Evolutionary conservation across 2,329 filamentous ascomycete genomes (phyloP).

Genomic region (Gaeumannomyces sp.): DNA sequence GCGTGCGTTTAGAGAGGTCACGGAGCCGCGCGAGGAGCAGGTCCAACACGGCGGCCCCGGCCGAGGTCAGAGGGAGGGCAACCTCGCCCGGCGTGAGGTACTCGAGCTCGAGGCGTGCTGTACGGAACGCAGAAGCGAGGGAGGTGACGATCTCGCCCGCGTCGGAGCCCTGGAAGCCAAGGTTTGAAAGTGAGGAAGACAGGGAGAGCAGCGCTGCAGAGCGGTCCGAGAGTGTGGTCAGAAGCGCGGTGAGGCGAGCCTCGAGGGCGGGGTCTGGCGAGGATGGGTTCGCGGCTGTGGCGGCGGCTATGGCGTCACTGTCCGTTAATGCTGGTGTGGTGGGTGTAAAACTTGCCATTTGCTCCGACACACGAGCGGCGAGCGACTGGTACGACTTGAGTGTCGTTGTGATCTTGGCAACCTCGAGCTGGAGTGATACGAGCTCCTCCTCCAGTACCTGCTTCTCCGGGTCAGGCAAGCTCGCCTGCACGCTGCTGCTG

Average conservation of each 20-base stretch:
- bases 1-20: conserved; percentile 37
- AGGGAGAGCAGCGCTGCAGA: conserved; percentile 41
- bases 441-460: conserved; percentile 40
- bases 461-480: conserved; percentile 36
- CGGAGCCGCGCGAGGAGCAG: conserved; percentile 46
- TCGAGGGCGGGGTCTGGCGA: conserved; percentile 31
- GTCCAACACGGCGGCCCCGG: conserved; percentile 50
- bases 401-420: conserved; percentile 39
- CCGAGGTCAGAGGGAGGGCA: conserved; percentile 43
- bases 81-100: conserved; percentile 55
- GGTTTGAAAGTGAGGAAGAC: conserved; percentile 34
- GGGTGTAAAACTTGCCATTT: conserved; percentile 24
- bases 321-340: conserved; percentile 5
- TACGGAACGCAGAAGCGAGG: conserved; percentile 44
- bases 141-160: conserved; percentile 42
- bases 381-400: conserved; percentile 42
- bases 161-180: conserved; percentile 46
- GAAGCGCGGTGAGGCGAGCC: conserved; percentile 33
- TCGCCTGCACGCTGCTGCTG: conserved; percentile 28
- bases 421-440: conserved; percentile 40
- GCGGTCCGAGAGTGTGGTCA: conserved; percentile 41
- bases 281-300: neutral
- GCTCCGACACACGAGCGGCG: conserved; percentile 29
- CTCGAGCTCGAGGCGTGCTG: conserved; percentile 55
- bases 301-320: conserved; percentile 11